phyloP scores from a whole-genome alignment of 2,329 filamentous ascomycete genomes.

The Aspergillus alliaceus region DNA sequence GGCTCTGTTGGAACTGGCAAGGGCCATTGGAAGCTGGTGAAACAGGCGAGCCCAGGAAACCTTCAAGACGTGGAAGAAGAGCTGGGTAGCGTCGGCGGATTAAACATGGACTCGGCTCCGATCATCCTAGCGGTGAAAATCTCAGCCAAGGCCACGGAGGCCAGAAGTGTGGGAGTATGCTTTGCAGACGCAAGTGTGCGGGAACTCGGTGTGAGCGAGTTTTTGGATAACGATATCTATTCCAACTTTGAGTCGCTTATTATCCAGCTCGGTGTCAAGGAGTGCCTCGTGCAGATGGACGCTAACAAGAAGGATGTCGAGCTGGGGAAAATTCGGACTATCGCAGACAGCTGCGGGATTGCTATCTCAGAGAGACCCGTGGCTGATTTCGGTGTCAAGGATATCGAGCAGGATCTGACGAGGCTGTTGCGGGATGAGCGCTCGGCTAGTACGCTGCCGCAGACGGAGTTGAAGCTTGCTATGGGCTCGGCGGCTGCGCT shows the following conservation, averaged over 20 bases:
- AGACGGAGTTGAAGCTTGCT: constrained; percentile 89
- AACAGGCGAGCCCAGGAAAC: constrained; percentile 93
- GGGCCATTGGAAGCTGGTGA: constrained; percentile 82
- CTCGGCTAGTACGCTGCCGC: constrained; percentile 72
- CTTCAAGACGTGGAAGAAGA: constrained; percentile 97
- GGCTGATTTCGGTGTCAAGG: constrained; percentile 79
- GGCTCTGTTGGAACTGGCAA: constrained; percentile 72
- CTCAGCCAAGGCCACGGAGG: constrained; percentile 80
- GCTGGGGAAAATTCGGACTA: constrained; percentile 78
- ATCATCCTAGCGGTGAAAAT: constrained; percentile 96
- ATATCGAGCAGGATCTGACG: constrained; percentile 93
- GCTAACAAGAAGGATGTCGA: constrained; percentile 82
- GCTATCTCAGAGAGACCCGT: constrained; percentile 78
- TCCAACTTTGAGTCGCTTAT: constrained; percentile 96
- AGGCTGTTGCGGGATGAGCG: constrained; percentile 84
- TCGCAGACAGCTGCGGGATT: constrained; percentile 89
- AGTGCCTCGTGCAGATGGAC: constrained; percentile 84
- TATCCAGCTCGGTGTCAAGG: constrained; percentile 93
- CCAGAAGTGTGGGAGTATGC: constrained; percentile 85
- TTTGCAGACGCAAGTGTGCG: constrained; percentile 96
- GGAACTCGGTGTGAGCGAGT: constrained; percentile 94
- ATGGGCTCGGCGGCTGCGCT: constrained; percentile 93
- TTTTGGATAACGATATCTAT: constrained; percentile 97
- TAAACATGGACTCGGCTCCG: constrained; percentile 77
- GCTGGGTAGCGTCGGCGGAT: constrained; percentile 60